Percentiles rank a stretch among this genome's conserved stretches.
Evolutionary conservation across 2,329 filamentous ascomycete genomes (phyloP).

Genomic region (Knoxdaviesia proteae): DNA sequence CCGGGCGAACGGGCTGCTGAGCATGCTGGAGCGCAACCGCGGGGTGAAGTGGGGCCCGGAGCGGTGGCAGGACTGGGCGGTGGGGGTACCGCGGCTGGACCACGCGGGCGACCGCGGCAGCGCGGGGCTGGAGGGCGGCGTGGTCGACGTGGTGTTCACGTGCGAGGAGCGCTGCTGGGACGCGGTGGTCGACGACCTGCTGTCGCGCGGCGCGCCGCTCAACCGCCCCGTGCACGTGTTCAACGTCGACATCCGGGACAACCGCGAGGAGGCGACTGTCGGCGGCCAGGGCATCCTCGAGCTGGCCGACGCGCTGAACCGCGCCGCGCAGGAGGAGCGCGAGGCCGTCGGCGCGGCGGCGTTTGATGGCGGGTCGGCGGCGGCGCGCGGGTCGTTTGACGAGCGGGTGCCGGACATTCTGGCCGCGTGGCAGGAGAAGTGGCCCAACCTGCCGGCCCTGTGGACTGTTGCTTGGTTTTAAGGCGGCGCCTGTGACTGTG

Average conservation of each 20-base stretch:
- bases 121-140: conserved; percentile 63
- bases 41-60: conserved; percentile 89
- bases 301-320: conserved; percentile 67
- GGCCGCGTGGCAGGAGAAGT: conserved; percentile 82
- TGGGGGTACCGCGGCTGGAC: conserved; percentile 55
- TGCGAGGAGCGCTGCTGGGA: conserved; percentile 98
- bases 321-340: conserved; percentile 58
- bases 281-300: conserved; percentile 86
- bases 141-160: conserved; percentile 88
- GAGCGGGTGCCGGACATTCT: conserved; percentile 83
- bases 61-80: conserved; percentile 92
- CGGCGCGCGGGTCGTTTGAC: conserved; percentile 61
- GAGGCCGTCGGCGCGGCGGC: conserved; percentile 38
- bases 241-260: conserved; percentile 96
- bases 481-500: conserved; percentile 6
- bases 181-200: conserved; percentile 82
- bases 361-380: conserved; percentile 49
- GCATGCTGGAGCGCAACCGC: conserved; percentile 87
- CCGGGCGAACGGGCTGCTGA: conserved; percentile 75
- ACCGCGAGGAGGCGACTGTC: conserved; percentile 85
- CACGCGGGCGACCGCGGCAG: conserved; percentile 58
- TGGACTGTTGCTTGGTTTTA: conserved; percentile 96
- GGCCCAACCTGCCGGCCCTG: conserved; percentile 74
- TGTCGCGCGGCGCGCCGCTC: conserved; percentile 64
- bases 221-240: conserved; percentile 94